Base-by-base conservation (phyloP, 176 grass and related monocot genomes). In the Hyparrhenia diplandra region DNA sequence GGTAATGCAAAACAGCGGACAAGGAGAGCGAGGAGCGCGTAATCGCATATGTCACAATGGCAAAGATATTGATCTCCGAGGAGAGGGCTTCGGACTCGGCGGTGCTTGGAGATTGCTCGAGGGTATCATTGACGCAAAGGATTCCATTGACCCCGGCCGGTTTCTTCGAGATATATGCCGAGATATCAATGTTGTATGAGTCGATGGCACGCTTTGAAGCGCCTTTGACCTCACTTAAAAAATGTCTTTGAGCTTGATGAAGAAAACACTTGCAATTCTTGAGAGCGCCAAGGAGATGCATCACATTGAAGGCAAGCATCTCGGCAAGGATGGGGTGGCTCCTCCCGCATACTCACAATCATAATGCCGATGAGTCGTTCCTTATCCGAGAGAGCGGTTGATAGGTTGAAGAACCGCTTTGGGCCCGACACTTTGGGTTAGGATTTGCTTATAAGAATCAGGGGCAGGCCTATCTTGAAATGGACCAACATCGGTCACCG, bases 391-490 rank as follows among this genome's bases (percentile, higher is more conserved):
- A 84, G 65, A 63, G 90, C 96, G 59, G 36, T 91, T 43, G 85
- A 82, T 41, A 95, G 78, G 43, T 51, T 95, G 83, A 94, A 95
- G 77, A 85, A 87, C 36, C 89, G 90, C 57, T 84, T 95, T 82
- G 86, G 86, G 29, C 81, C 86, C 67, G 39, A 27, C 88, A 93
- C 85, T 91, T 88, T 67, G 88, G 92, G 25, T 78, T 98, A 75
- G 96, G 96, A 35, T 95, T 95, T 84, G 79, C 85, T 43, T 93
- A 88, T 77, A 98, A 86, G 92, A 32, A 93, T 89, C 76, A 93
- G 79, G 86, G 90, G 0, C 52, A 79, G 51, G 90, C 87, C 27
- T 90, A 95, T 82, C 59, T 90, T 76, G 90, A 82, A 25, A 80
- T 75, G 28, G 51, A 51, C 42, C 82, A 85, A 55, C 75, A 61